phyloP scores from a whole-genome alignment of 2,329 filamentous ascomycete species.

The Trichoderma semiorbis region DNA sequence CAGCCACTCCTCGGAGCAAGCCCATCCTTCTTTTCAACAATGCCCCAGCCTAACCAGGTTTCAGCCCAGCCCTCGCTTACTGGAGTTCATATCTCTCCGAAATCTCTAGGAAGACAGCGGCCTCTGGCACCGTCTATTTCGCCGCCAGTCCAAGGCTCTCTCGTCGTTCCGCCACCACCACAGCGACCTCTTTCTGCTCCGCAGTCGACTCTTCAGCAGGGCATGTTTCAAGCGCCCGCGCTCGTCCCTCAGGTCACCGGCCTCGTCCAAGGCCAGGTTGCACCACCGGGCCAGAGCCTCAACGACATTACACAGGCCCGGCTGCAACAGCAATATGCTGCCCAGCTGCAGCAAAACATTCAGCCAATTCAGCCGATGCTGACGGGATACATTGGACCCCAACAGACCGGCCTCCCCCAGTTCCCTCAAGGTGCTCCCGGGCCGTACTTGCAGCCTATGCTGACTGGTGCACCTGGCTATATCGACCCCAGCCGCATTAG shows the following conservation, averaged over 20 bases:
- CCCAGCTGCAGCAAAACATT: constrained; percentile 43
- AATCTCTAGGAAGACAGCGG: constrained; percentile 54
- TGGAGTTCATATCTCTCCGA: constrained; percentile 24
- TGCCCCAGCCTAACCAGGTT: constrained; percentile 23
- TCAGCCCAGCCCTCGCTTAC: neutral
- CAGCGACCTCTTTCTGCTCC: constrained; percentile 83
- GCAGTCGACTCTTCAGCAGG: constrained; percentile 67
- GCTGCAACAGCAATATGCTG: constrained; percentile 58
- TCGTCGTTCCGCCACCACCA: constrained; percentile 73
- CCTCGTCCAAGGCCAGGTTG: constrained; percentile 56
- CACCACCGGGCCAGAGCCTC: constrained; percentile 72
- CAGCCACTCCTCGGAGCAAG: constrained; percentile 52
- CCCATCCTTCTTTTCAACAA: constrained; percentile 53
- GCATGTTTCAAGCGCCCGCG: constrained; percentile 68
- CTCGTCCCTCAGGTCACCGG: constrained; percentile 86
- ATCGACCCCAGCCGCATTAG: constrained; percentile 36
- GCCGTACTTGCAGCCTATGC: constrained; percentile 47
- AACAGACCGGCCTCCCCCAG: constrained; percentile 38
- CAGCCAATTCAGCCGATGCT: constrained; percentile 39
- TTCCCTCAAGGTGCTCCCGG: constrained; percentile 34
- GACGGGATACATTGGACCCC: constrained; percentile 34
- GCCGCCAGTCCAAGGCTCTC: constrained; percentile 52
- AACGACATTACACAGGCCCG: constrained; percentile 67
- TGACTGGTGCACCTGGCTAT: constrained; percentile 44
- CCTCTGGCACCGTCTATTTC: constrained; percentile 61